phyloP scores from a whole-genome alignment of 176 grass and related monocot genomes.

The Echinochloa phyllopogon region DNA sequence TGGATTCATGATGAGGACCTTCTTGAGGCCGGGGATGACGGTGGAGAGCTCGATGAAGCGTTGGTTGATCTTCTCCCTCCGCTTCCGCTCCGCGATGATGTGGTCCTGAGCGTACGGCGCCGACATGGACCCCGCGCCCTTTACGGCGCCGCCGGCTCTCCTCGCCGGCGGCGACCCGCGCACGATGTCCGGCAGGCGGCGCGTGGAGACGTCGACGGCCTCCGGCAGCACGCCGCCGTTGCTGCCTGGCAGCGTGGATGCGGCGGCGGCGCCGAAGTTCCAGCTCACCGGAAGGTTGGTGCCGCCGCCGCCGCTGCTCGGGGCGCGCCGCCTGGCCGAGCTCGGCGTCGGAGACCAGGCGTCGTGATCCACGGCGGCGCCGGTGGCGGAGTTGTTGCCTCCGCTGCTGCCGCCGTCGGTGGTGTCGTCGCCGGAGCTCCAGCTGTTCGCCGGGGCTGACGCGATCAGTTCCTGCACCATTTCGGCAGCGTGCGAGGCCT shows the following conservation, averaged over 20 bases:
- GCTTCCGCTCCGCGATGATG: conserved; percentile 70
- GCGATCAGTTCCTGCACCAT: conserved; percentile 28
- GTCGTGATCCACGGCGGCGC: conserved; percentile 15
- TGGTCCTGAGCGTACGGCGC: conserved; percentile 54
- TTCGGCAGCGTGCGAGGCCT: not conserved
- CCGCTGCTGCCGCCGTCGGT: conserved; percentile 9
- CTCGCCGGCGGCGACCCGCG: not conserved
- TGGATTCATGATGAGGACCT: conserved; percentile 38
- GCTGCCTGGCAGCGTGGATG: not conserved
- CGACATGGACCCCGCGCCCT: conserved; percentile 9
- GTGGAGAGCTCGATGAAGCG: conserved; percentile 75
- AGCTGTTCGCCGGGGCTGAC: conserved; percentile 34
- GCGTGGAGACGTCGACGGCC: not conserved
- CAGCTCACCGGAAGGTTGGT: conserved; percentile 35
- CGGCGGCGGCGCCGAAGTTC: conserved; percentile 52
- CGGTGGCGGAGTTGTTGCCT: not conserved
- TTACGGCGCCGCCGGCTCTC: conserved; percentile 3
- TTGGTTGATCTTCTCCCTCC: conserved; percentile 85
- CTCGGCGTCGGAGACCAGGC: conserved; percentile 30
- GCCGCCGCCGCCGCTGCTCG: not conserved
- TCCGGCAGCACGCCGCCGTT: conserved; percentile 14
- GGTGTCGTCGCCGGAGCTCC: conserved; percentile 38
- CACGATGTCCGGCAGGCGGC: not conserved
- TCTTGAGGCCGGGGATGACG: conserved; percentile 74
- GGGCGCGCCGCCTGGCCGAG: not conserved